Base-by-base conservation (phyloP, 2,329 filamentous ascomycete species). In the Chrysosporium queenslandicum region DNA sequence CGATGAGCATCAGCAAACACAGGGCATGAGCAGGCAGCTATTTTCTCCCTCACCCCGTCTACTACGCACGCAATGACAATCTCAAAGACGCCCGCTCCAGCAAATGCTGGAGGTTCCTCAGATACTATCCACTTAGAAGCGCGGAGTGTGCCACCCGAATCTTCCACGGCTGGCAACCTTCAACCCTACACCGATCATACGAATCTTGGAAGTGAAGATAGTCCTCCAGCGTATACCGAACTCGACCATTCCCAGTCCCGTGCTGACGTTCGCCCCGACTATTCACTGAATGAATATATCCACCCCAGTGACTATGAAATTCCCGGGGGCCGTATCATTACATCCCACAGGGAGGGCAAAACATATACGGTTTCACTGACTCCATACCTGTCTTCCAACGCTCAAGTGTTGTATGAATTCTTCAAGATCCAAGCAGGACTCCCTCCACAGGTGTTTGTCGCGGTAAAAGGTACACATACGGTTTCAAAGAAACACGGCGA, bases 381-480 rank as follows among this genome's bases (percentile, higher is more conserved):
- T 27, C 56, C 60, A 7, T 56, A 58, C 18, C 51, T 63, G 4
- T 55, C 56, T 9, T 54, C 55, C 1, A 58, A 59, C 27, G 58
- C 62, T 14, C 53, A 56, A 21, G 53, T 53, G 21, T 57, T 66
- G 9, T 50, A 58, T 5, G 54, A 55, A 14, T 62, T 65, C 52
- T 59, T 66, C 41, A 51, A 55, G 53, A 56, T 61, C 14, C 63
- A 66, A 50, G 61, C 60, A n/a, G 29, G 41, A 9, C 45, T 66
- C 1, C 63, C 64, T 8, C 64, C 64, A 74, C 55, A 59, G 58
- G 23, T 75, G 0, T 74, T 68, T 48, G 70, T 82, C 7, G 71
- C 70, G 45, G 64, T 83, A 39, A 67, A 70, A 29, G 81, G 81
- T 49, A 73, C 73, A 3, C 80, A 83, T 63, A 66, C 59, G 11